phyloP scores from a whole-genome alignment of 176 grass and related monocot genomes.

The Hyparrhenia diplandra region DNA sequence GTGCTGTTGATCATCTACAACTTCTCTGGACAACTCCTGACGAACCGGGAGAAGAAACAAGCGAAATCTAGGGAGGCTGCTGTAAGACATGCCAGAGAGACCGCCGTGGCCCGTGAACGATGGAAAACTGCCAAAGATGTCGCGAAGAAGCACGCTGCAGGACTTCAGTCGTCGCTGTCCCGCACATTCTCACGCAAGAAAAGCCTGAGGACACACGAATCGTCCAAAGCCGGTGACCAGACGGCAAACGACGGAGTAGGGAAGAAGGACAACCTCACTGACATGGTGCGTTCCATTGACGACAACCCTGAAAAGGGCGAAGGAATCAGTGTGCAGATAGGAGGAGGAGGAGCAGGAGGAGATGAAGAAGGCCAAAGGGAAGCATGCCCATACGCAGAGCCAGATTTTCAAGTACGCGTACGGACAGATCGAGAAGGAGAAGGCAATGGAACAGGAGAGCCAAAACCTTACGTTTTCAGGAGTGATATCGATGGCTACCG shows the following conservation, averaged over 20 bases:
- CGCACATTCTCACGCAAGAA: slow-evolving; percentile 88
- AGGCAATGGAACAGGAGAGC: slow-evolving; percentile 68
- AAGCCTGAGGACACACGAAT: slow-evolving; percentile 32
- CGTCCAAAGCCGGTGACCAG: slow-evolving; percentile 27
- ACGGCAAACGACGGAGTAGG: slow-evolving; percentile 11
- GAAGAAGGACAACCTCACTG: slow-evolving; percentile 41
- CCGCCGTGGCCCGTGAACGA: slow-evolving; percentile 59
- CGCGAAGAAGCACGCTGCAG: slow-evolving; percentile 68
- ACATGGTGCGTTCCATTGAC: slow-evolving; percentile 61
- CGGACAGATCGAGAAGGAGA: slow-evolving; percentile 90
- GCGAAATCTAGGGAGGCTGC: slow-evolving; percentile 89
- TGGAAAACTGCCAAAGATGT: slow-evolving; percentile 93
- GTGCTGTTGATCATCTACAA: slow-evolving; percentile 85
- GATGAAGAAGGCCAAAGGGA: slow-evolving; percentile 67
- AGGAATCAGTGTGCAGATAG: slow-evolving; percentile 62
- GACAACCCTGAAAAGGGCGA: slow-evolving; percentile 56
- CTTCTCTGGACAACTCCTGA: slow-evolving; percentile 87
- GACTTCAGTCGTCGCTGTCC: slow-evolving; percentile 55
- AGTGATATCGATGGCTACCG: slow-evolving; percentile 84
- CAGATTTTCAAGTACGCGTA: slow-evolving; percentile 97
- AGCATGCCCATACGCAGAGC: slow-evolving; percentile 72
- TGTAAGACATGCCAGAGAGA: slow-evolving; percentile 63
- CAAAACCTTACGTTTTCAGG: slow-evolving; percentile 78
- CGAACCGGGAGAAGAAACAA: slow-evolving; percentile 75
- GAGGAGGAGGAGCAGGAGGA: slow-evolving; percentile 33